Base-by-base conservation (phyloP, 2,329 filamentous ascomycete species). In the Diaporthe sp. region DNA sequence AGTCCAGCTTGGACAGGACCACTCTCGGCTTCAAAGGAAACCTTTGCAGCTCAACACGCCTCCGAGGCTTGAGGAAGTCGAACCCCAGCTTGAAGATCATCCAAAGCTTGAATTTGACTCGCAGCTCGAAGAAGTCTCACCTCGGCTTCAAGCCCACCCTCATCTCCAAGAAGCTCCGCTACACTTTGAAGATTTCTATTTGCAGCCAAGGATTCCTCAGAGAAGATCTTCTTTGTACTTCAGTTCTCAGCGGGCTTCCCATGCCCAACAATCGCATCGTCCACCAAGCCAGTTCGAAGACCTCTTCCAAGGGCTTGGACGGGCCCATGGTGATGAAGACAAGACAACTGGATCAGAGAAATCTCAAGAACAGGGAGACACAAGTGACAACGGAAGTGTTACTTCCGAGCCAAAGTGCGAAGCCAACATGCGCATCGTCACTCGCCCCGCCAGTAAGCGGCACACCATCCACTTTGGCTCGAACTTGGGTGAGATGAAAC, bases 171-270 rank as follows among this genome's bases (percentile, higher is more conserved):
- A 37, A 65, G 27, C 35, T 17, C 59, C 25, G 3, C 13, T 39
- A 2, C 44, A 32, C 30, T 44, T 51, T 51, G 32, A 39, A 39
- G 47, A 35, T 6, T 25, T 10, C 32, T 30, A 27, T 22, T 22
- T 39, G 1, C 47, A 53, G 15, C 32, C n/a, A 51, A 65, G 25
- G 17, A 66, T 75, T 9, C 71, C 73, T 6, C 56, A 73, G 58
- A 72, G 73, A 13, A 50, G 42, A 12, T 75, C 73, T 47, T 73
- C 73, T 19, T 61, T 75, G 25, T 44, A 73, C 9, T 73, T 65
- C 44, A 42, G 17, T 22, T 47, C 73, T 17, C 71, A 65, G 22
- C 56, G 51, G 19, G 50, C 53, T 2, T 47, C 66, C 44, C 39
- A 27, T 7, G 44, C 56, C 2, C 70, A 17, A 17, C 70, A 39